phyloP scores from a whole-genome alignment of 2,329 filamentous ascomycete genomes.

The Calonectria ilicicola region DNA sequence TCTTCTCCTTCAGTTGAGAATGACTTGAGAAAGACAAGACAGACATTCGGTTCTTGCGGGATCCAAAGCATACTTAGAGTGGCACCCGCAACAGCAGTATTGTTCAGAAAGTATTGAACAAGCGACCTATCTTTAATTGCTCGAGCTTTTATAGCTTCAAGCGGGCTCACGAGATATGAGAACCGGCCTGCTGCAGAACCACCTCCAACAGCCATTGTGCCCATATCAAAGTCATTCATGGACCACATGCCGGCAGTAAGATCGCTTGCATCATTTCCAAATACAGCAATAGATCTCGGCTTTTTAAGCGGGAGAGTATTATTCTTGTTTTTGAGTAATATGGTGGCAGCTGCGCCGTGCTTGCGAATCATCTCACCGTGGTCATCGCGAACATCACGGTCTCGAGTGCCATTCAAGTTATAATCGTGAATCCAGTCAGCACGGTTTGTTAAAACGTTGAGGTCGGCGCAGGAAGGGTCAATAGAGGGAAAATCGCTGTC shows the following conservation, averaged over 20 bases:
- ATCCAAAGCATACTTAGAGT: too few relatives aligned
- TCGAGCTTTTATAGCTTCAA: slow-evolving; percentile 58
- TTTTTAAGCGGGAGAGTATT: slow-evolving; percentile 69
- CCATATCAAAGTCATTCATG: slow-evolving; percentile 72
- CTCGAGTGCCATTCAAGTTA: slow-evolving; percentile 56
- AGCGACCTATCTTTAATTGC: slow-evolving; percentile 59
- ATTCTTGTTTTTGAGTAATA: slow-evolving; percentile 79
- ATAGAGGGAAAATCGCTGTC: slow-evolving; percentile 58
- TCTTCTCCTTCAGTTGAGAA: slow-evolving; percentile 75
- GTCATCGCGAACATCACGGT: slow-evolving; percentile 64
- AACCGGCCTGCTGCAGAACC: slow-evolving; percentile 57
- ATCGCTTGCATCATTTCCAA: slow-evolving; percentile 63
- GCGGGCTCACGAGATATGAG: slow-evolving; percentile 52
- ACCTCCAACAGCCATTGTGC: slow-evolving; percentile 69
- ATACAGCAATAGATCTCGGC: slow-evolving; percentile 67
- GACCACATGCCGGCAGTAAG: slow-evolving; percentile 66
- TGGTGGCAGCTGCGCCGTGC: slow-evolving; percentile 67
- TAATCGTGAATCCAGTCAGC: slow-evolving; percentile 56
- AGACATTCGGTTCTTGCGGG: slow-evolving; percentile 64
- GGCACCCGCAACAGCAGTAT: slow-evolving; percentile 44
- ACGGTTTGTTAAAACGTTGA: slow-evolving; percentile 60
- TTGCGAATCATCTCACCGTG: slow-evolving; percentile 67
- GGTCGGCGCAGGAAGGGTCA: slow-evolving; percentile 59
- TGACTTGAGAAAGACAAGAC: slow-evolving; percentile 73
- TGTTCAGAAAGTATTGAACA: slow-evolving; percentile 60